A percentile compares a stretch with the other conserved stretches of the same genome.
Conservation (phyloP, 139 green algal species). For the Klebsormidium nitens region DNA sequence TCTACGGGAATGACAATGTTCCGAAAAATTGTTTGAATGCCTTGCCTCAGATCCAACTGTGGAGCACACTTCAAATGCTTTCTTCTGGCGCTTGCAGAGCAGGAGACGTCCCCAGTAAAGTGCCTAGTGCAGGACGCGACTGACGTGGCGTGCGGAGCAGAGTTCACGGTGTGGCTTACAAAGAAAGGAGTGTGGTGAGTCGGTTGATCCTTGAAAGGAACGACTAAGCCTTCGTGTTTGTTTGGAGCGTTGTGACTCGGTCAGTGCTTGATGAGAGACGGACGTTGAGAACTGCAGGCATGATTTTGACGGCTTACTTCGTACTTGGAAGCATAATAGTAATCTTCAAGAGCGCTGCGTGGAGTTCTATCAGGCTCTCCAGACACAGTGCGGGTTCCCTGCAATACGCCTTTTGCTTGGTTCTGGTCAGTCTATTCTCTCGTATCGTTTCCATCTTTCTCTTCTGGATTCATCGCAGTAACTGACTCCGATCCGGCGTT, state of each 20-base stretch:
- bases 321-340: too few species aligned
- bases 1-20: not conserved
- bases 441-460: too few species aligned
- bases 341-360: too few species aligned
- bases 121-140: slow-evolving; percentile 48
- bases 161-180: slow-evolving; percentile 84
- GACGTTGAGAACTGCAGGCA: not conserved
- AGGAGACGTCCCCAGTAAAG: slow-evolving; percentile 24
- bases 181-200: slow-evolving; percentile 9
- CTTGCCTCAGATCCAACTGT: not conserved
- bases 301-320: too few species aligned
- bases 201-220: too few species aligned
- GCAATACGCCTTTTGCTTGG: too few species aligned
- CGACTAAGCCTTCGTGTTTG: not conserved
- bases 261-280: too few species aligned
- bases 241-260: not conserved
- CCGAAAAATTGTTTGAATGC: not conserved
- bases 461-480: slow-evolving; percentile 14
- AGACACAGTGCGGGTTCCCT: too few species aligned
- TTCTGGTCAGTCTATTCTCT: too few species aligned
- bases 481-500: not conserved
- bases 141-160: slow-evolving; percentile 66
- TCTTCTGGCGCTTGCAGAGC: too few species aligned
- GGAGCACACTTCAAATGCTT: not conserved
- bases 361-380: too few species aligned